Evolutionary conservation across 331 rosid species (phyloP), one percentile per base, ranked within the genome.

Genomic region (Phaseolus coccineus): DNA sequence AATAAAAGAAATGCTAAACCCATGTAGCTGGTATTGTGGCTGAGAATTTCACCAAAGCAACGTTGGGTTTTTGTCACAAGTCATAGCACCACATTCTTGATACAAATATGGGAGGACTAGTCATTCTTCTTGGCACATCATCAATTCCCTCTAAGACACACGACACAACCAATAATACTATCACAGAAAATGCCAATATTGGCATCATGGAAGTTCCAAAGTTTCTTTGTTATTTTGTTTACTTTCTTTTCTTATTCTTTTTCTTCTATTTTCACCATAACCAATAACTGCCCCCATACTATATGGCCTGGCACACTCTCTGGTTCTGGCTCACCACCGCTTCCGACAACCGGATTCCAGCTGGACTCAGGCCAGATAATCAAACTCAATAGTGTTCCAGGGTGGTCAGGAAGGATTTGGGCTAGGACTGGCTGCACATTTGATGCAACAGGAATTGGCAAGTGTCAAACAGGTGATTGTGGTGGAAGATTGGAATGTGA

Each of bases 341-440:
- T 95, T 6, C 24, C 86, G 0, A 77, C 88, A 0, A 92, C 98
- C 1, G 98, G 97, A 39, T 92, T 95, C 68, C 89, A 6, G 64
- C 82, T 95, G 7, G 88, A 91, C 67, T 39, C 94, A 0, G 91
- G 89, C 24, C 87, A 86, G 52, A 85, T 87, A 55, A 78, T 72
- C 3, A 88, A 77, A 33, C 74, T 92, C 1, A 87, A 91, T 0
- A 84, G 94, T 3, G 85, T 78, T 56, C 91, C 97, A 0, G 94
- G 89, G 19, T 95, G 98, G 98, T 95, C 98, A 0, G 98, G 98
- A 31, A 84, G 97, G 4, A 90, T 95, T 73, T 95, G 98, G 98
- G 98, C 93, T 7, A 86, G 98, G 85, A 95, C 98, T 0, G 97
- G 97, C 16, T 95, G 98, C 90, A 86, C 80, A 2, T 95, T 95